Base-by-base conservation (phyloP, 139 green algal genomes). In the Trebouxia sp. region DNA sequence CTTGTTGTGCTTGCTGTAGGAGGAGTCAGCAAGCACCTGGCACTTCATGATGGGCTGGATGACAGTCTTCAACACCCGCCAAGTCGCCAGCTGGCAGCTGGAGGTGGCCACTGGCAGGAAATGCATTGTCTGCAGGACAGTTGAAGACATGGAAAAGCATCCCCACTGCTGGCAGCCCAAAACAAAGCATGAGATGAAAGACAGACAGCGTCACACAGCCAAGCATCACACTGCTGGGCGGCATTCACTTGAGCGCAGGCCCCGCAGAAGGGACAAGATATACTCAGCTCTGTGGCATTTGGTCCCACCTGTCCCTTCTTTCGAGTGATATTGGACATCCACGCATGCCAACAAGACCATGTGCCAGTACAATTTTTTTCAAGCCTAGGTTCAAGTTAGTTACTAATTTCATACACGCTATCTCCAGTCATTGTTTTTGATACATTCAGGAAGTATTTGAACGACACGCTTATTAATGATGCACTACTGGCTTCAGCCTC, bases 41-140 rank as follows among this genome's bases (percentile, higher is more conserved):
- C 62, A 72, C 62, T 72, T 72, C 62, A 72, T 72, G 62, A 72
- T 72, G 62, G 62, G 62, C 32, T 72, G 62, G 62, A 72, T 72
- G 62, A 72, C 62, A 28, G 62, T 72, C 62, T 72, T 72, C 62
- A 72, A 72, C 62, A 72, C 62, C 32, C 62, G 62, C 15, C 62
- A 72, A 35, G 62, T 72, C 28, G 62, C 62, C 32, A 45, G 32
- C 62, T 72, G 62, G 62, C 62, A 72, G 62, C 62, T 72, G 7
- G 62, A 72, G 62, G 62, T 72, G 62, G 62, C 62, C 35, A 72
- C 62, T 14, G 62, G 62, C 62, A 26, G 20, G 28, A 72, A 72
- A 15, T 72, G 62, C 62, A 45, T 72, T 42, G 62, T 72, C 14
- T 72, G 62, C 11, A 43, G 62, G 24, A 72, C 62, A 41, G 62